Percentiles rank a stretch among this genome's conserved stretches.
These are phyloP conservation scores for Barnettozyma hawaiiensis DNA, from an alignment of 1,139 yeast species.

Conservation along the genomic window DNA sequence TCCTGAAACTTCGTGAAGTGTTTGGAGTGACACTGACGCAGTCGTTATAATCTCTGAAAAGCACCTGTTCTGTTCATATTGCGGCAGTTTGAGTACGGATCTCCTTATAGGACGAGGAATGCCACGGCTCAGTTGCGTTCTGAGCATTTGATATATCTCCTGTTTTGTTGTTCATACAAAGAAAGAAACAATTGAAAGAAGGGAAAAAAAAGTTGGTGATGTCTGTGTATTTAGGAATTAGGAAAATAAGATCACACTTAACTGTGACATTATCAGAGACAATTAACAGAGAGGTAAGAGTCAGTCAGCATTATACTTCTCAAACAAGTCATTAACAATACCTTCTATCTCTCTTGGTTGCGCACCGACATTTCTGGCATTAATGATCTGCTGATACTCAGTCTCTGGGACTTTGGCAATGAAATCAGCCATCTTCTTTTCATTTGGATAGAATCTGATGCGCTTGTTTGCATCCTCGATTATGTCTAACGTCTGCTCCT, in stretches of 20 bases:
- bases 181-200: not conserved
- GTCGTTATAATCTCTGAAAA: slow-evolving; percentile 15
- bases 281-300: too few species aligned
- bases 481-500: not conserved
- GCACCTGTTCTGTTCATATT: slow-evolving; percentile 1
- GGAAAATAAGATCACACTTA: too few species aligned
- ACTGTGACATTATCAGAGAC: not conserved
- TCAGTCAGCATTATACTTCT: not conserved
- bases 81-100: not conserved
- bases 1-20: slow-evolving; percentile 49
- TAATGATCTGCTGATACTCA: not conserved
- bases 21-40: slow-evolving; percentile 40
- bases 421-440: not conserved
- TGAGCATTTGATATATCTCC: not conserved
- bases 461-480: slow-evolving; percentile 2
- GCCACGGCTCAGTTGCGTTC: not conserved
- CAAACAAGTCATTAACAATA: not conserved
- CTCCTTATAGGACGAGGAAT: not conserved
- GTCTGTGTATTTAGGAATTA: not conserved
- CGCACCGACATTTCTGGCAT: not conserved
- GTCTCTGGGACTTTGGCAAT: not conserved
- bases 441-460: slow-evolving; percentile 3
- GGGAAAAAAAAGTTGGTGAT: not conserved
- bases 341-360: slow-evolving; percentile 3
- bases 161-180: too few species aligned